Conservation (phyloP, 345 rosid genomes). For the Sisymbrium altissimum region DNA sequence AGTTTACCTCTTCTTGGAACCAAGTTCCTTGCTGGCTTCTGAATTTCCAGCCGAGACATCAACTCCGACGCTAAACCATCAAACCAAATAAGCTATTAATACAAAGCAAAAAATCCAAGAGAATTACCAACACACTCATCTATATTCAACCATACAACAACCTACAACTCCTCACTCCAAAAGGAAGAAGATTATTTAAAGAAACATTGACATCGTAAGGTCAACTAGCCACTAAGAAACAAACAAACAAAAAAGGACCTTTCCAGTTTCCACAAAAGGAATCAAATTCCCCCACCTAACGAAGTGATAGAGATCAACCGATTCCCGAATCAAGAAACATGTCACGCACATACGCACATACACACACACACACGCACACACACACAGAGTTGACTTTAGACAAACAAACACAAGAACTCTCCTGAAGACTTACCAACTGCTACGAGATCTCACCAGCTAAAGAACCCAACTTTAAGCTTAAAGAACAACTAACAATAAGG, state of each 20-base stretch:
- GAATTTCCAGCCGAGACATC: conserved; percentile 73
- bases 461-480: conserved; percentile 2
- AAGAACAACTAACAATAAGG: background rate
- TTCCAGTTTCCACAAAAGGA: conserved; percentile 9
- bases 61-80: conserved; percentile 45
- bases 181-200: background rate
- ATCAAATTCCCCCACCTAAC: conserved; percentile 27
- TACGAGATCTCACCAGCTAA: conserved; percentile 12
- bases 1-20: conserved; percentile 75
- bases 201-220: background rate
- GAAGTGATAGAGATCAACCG: conserved; percentile 1
- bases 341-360: conserved; percentile 20
- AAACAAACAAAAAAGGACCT: background rate
- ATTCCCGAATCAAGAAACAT: conserved; percentile 28
- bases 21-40: conserved; percentile 63
- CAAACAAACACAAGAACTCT: conserved; percentile 13
- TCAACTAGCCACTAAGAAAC: background rate
- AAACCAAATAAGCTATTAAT: background rate
- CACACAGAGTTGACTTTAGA: conserved; percentile 28
- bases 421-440: conserved; percentile 16
- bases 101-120: background rate
- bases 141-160: conserved; percentile 13
- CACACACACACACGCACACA: conserved; percentile 27
- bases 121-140: background rate
- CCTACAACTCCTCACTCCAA: background rate